Conservation (phyloP, 1,139 yeast genomes). For the Ogataea hybrid region DNA sequence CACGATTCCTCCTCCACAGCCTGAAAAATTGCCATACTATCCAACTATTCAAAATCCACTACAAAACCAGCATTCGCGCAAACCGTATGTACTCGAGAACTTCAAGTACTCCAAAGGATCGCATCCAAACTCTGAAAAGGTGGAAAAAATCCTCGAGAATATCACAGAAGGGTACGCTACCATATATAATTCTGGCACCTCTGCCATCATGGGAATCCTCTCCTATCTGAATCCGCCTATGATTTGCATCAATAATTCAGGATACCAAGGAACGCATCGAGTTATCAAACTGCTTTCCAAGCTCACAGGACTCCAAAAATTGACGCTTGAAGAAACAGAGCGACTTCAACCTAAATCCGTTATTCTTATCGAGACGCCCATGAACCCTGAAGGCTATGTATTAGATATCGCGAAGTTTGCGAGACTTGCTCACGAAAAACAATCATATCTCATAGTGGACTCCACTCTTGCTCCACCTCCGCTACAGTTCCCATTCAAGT, state of each 20-base stretch:
- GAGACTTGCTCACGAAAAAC: conserved; percentile 62
- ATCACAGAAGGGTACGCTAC: conserved; percentile 62
- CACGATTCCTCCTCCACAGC: neutral
- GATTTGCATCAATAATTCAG: conserved; percentile 64
- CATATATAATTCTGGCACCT: conserved; percentile 73
- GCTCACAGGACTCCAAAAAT: conserved; percentile 54
- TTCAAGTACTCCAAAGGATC: conserved; percentile 64
- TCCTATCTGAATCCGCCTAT: conserved; percentile 69
- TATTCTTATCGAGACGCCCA: conserved; percentile 82
- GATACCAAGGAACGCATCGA: conserved; percentile 82
- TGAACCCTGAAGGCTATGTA: conserved; percentile 80
- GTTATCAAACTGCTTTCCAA: conserved; percentile 65
- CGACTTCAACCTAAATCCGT: conserved; percentile 65
- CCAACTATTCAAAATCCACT: conserved; percentile 29
- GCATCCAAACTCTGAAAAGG: conserved; percentile 69
- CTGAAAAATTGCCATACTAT: conserved; percentile 22
- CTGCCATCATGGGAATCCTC: conserved; percentile 79
- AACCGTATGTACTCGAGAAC: conserved; percentile 30
- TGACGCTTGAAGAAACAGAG: conserved; percentile 46
- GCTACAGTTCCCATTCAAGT: conserved; percentile 71
- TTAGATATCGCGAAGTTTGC: conserved; percentile 63
- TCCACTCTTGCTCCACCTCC: conserved; percentile 96
- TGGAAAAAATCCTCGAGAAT: conserved; percentile 65
- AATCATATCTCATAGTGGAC: conserved; percentile 71
- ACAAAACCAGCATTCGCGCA: conserved; percentile 11